Evolutionary conservation across 176 grass and related monocot species (phyloP).

Genomic region (Cenchrus fungigraminus): DNA sequence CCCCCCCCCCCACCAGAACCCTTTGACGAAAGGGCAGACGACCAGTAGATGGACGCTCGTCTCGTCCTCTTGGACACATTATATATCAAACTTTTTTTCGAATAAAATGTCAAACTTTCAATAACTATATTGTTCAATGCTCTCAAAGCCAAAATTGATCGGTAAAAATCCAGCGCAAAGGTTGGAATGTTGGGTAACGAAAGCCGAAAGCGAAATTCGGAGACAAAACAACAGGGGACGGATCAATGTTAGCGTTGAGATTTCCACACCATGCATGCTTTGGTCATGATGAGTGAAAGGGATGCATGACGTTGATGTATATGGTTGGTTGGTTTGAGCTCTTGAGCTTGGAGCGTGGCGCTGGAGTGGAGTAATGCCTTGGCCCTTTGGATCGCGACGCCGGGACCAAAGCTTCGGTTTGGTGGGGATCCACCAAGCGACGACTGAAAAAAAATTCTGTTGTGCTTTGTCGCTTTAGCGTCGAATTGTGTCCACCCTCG

Average conservation of each 20-base stretch:
- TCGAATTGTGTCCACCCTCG: neutral
- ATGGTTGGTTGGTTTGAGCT: neutral
- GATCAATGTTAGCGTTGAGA: slow-evolving; percentile 9
- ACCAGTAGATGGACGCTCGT: too few relatives aligned
- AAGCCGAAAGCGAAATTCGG: neutral
- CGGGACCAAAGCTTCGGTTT: neutral
- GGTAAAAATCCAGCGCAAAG: neutral
- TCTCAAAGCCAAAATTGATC: neutral
- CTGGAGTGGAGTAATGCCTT: neutral
- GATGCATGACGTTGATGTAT: neutral
- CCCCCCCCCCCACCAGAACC: too few relatives aligned
- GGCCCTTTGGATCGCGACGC: neutral
- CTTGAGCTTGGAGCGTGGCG: neutral
- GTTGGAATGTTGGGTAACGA: neutral
- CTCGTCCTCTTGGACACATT: too few relatives aligned
- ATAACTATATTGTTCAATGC: neutral
- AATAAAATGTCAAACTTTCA: too few relatives aligned
- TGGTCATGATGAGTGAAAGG: neutral
- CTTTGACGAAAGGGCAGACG: too few relatives aligned
- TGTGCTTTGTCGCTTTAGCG: neutral
- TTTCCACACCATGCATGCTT: slow-evolving; percentile 6
- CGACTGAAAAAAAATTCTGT: neutral
- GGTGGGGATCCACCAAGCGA: neutral
- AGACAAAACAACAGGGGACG: neutral
- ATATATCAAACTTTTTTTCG: too few relatives aligned